Evolutionary conservation across 2,329 filamentous ascomycete genomes (phyloP).

Genomic region (Alternaria incomplexa): DNA sequence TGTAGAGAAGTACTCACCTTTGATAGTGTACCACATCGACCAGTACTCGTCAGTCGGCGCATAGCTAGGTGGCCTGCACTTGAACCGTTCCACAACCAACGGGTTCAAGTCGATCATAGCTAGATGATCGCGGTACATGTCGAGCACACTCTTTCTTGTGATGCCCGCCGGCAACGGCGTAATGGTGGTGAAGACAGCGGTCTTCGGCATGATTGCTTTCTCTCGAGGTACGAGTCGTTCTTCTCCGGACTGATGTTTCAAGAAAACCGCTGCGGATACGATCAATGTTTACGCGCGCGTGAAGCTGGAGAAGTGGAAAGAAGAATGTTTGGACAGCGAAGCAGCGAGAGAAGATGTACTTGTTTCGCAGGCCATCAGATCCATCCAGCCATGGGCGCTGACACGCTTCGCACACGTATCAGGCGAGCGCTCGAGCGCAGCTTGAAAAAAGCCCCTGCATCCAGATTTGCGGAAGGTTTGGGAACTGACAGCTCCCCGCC

Average conservation of each 20-base stretch:
- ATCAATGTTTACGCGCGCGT: slow-evolving; percentile 12
- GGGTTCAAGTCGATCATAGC: slow-evolving; percentile 91
- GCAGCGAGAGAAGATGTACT: slow-evolving; percentile 28
- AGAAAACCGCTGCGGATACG: slow-evolving; percentile 4
- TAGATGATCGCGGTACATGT: slow-evolving; percentile 76
- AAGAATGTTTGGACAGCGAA: slow-evolving; percentile 24
- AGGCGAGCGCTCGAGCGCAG: slow-evolving; percentile 18
- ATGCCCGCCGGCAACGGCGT: slow-evolving; percentile 76
- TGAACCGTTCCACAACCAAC: slow-evolving; percentile 73
- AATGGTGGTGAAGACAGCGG: slow-evolving; percentile 75
- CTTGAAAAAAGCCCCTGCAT: slow-evolving; percentile 26
- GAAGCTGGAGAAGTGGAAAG: slow-evolving; percentile 16
- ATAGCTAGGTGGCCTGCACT: slow-evolving; percentile 70
- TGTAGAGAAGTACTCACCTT: slow-evolving; percentile 33
- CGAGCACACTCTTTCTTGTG: slow-evolving; percentile 71
- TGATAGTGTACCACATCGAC: slow-evolving; percentile 72
- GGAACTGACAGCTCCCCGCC: slow-evolving; percentile 29
- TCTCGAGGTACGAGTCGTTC: not conserved
- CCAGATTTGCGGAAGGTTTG: slow-evolving; percentile 16
- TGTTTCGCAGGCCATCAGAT: slow-evolving; percentile 32
- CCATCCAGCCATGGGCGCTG: slow-evolving; percentile 14
- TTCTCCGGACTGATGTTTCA: slow-evolving; percentile 10
- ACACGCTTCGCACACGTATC: slow-evolving; percentile 26
- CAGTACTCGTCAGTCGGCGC: slow-evolving; percentile 73
- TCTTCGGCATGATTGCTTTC: slow-evolving; percentile 66